Base-by-base conservation (phyloP, 805 yeast species). In the Hemisphaericaspora nanyangensis region DNA sequence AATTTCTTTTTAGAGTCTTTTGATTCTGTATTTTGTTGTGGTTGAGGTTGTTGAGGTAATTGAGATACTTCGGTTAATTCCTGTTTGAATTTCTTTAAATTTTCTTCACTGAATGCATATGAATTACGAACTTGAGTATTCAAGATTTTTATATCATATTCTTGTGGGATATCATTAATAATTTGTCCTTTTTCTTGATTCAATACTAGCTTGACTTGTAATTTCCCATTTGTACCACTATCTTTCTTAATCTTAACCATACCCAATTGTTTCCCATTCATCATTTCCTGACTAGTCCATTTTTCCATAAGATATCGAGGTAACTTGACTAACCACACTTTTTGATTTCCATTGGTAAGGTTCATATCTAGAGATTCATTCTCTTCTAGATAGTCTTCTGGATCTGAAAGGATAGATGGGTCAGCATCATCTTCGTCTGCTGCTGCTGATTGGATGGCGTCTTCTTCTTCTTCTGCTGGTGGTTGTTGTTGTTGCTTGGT, bases 241-340 rank as follows among this genome's bases (percentile, higher is more conserved):
- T 50, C 74, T 47, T 79, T 79, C 50, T 79, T 77, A 44, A 89
- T 85, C 54, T 85, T 78, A 27, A 93, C 85, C 49, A 79, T 80
- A 6, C 96, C 95, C 46, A 93, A 63, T 43, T 81, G 82, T 52
- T 82, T 80, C 6, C 96, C 96, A 38, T 77, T 73, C 35, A 83
- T 61, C 31, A 67, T 65, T 17, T 71, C 77, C 19, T 46, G 72
- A 45, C 82, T 73, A 38, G 80, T 74, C 95, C 97, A 88, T 47
- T 77, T 72, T 29, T 82, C 86, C 22, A 95, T 84, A 44, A 93
- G 66, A 54, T 88, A 88, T 54, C 86, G 80, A 1, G 99, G 98
- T 54, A 93, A 66, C 50, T 93, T 78, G 17, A 93, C 95, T 17
- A 93, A 69, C 99, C 98, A 93, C 30, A 93, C 82, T 49, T 88